phyloP scores from a whole-genome alignment of 139 green algal species.

The Auxenochlorella pyrenoidosa region DNA sequence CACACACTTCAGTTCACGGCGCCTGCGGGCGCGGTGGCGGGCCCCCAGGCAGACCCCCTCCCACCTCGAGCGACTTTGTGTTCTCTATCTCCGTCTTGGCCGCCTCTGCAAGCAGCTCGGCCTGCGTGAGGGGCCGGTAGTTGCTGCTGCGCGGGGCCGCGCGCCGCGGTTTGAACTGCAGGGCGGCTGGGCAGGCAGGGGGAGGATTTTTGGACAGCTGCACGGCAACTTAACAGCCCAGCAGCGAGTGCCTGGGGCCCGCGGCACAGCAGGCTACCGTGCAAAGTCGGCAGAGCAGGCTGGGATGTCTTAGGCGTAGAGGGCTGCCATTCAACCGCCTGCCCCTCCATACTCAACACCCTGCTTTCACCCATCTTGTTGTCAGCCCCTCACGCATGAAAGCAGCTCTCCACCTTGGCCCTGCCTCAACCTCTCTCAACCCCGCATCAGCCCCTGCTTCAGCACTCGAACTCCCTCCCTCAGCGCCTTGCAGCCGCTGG shows the following conservation, averaged over 20 bases:
- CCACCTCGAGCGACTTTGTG: conserved; percentile 66
- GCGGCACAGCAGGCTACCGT: too few relatives aligned
- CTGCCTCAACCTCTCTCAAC: too few relatives aligned
- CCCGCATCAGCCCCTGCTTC: too few relatives aligned
- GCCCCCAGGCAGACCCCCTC: too few relatives aligned
- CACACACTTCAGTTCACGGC: too few relatives aligned
- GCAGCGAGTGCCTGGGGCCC: not conserved
- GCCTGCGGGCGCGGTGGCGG: not conserved
- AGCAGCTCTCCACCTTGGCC: not conserved
- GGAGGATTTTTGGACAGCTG: too few relatives aligned
- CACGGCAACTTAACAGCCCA: too few relatives aligned
- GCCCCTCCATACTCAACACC: too few relatives aligned
- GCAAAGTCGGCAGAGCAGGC: not conserved
- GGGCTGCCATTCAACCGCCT: too few relatives aligned
- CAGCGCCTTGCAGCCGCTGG: not conserved
- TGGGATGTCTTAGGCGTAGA: too few relatives aligned
- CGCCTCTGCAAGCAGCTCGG: conserved; percentile 89
- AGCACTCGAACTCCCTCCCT: not conserved
- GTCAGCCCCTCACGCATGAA: too few relatives aligned
- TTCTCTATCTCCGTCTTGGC: conserved; percentile 89
- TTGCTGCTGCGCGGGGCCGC: conserved; percentile 8
- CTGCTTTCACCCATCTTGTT: too few relatives aligned
- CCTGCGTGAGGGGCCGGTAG: conserved; percentile 69
- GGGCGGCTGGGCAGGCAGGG: not conserved
- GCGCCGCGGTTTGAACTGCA: conserved; percentile 43